Conservation (phyloP, 495 filamentous ascomycete genomes). For the Aspergillus kassunensis region DNA sequence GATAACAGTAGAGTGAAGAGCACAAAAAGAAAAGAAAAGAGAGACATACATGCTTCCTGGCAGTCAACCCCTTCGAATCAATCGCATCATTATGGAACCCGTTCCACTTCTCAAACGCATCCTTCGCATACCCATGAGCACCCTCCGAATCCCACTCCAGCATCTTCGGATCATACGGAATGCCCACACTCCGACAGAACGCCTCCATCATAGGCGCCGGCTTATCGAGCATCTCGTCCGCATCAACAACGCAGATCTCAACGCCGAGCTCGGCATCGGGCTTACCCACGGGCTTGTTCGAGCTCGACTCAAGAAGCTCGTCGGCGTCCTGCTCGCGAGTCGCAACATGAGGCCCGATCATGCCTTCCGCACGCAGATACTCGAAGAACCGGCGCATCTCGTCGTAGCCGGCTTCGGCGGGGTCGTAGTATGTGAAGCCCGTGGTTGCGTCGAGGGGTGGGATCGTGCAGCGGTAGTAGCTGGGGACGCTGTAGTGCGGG, state of each 20-base stretch:
- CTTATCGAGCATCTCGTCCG: slow-evolving; percentile 85
- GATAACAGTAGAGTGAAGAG: background rate
- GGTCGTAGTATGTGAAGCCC: slow-evolving; percentile 81
- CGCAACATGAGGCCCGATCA: slow-evolving; percentile 61
- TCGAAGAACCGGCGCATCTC: slow-evolving; percentile 85
- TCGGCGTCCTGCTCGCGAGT: slow-evolving; percentile 35
- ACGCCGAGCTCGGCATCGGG: slow-evolving; percentile 23
- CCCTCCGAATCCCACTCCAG: slow-evolving; percentile 74
- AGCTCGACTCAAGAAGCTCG: slow-evolving; percentile 18
- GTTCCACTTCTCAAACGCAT: slow-evolving; percentile 89
- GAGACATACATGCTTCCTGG: slow-evolving; percentile 67
- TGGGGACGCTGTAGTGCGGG: slow-evolving; percentile 80
- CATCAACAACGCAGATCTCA: slow-evolving; percentile 86
- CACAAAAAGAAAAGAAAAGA: background rate
- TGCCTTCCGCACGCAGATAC: slow-evolving; percentile 58
- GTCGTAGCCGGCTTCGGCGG: slow-evolving; percentile 81
- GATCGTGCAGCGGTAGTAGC: slow-evolving; percentile 92
- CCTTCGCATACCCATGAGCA: slow-evolving; percentile 57
- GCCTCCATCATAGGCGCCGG: slow-evolving; percentile 67
- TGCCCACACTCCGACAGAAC: slow-evolving; percentile 73
- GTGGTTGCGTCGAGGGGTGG: slow-evolving; percentile 77
- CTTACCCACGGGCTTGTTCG: slow-evolving; percentile 25
- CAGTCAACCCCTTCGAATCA: slow-evolving; percentile 65
- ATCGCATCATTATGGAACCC: slow-evolving; percentile 96
- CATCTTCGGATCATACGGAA: slow-evolving; percentile 70